Conservation (phyloP, 352 stramenopile genomes). For the Phytophthora podocarpi region DNA sequence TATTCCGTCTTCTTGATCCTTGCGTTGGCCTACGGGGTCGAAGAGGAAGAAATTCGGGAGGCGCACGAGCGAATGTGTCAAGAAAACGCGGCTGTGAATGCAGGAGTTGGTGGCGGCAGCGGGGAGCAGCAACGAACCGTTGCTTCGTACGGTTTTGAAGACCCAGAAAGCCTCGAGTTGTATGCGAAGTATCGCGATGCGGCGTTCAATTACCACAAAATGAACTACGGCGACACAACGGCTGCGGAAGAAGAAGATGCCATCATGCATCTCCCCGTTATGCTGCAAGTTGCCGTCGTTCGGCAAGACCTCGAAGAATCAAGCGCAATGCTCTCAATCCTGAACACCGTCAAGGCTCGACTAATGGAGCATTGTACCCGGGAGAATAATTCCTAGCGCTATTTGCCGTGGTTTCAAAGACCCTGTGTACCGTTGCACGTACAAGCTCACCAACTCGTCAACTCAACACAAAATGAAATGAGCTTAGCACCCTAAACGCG, state of each 20-base stretch:
- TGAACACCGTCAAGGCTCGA: constrained; percentile 74
- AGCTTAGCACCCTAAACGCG: background rate
- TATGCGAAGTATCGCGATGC: constrained; percentile 89
- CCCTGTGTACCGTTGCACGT: constrained; percentile 22
- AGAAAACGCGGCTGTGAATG: constrained; percentile 75
- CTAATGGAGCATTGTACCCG: constrained; percentile 62
- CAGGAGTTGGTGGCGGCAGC: constrained; percentile 74
- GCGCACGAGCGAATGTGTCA: constrained; percentile 84
- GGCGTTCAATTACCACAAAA: constrained; percentile 81
- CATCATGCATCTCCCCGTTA: constrained; percentile 90
- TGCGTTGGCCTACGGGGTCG: constrained; percentile 73
- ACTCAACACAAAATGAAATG: constrained; percentile 14
- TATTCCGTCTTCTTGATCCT: constrained; percentile 90
- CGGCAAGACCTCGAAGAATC: constrained; percentile 74
- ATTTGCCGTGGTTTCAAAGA: background rate
- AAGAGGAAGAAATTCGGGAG: constrained; percentile 80
- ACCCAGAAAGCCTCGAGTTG: constrained; percentile 74
- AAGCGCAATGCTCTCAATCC: constrained; percentile 74
- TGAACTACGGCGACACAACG: constrained; percentile 83
- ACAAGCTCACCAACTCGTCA: background rate
- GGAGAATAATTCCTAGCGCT: constrained; percentile 50
- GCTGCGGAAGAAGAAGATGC: constrained; percentile 87
- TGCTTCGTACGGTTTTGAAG: constrained; percentile 74
- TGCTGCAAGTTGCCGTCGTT: constrained; percentile 82
- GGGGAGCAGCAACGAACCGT: constrained; percentile 57